These are phyloP conservation scores for Trichophaea hybrida DNA, from an alignment of 2,329 filamentous ascomycete species.

Conservation along the genomic window DNA sequence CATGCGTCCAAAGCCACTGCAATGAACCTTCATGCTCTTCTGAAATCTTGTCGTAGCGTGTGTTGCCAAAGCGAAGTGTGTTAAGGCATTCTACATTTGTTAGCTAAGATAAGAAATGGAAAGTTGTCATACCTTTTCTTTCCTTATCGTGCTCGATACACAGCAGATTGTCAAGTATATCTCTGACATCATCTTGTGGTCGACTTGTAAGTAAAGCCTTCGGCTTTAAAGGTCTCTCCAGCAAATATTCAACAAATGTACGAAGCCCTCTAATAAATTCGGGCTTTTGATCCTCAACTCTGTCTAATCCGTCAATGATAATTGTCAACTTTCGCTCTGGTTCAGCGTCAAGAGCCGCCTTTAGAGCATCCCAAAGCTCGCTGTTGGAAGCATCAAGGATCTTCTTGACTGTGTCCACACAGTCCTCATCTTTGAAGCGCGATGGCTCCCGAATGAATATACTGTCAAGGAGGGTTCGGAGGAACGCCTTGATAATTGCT, in stretches of 20 bases:
- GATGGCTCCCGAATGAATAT: not conserved
- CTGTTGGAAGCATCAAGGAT: no score
- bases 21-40: not conserved
- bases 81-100: no score
- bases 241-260: not conserved
- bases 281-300: not conserved
- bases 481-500: not conserved
- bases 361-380: no score
- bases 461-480: not conserved
- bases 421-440: not conserved
- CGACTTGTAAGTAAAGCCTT: not conserved
- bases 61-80: not conserved
- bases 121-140: not conserved
- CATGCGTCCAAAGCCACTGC: not conserved
- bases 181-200: not conserved
- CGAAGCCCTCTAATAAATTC: not conserved
- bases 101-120: not conserved
- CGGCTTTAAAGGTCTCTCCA: not conserved
- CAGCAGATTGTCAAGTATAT: not conserved
- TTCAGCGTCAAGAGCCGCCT: not conserved
- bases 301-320: not conserved
- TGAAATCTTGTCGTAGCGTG: not conserved
- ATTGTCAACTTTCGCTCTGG: not conserved
- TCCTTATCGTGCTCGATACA: slow-evolving; percentile 1
- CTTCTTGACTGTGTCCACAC: not conserved